phyloP scores from a whole-genome alignment of 2,329 filamentous ascomycete species.

The Mycosphaerella sp. region DNA sequence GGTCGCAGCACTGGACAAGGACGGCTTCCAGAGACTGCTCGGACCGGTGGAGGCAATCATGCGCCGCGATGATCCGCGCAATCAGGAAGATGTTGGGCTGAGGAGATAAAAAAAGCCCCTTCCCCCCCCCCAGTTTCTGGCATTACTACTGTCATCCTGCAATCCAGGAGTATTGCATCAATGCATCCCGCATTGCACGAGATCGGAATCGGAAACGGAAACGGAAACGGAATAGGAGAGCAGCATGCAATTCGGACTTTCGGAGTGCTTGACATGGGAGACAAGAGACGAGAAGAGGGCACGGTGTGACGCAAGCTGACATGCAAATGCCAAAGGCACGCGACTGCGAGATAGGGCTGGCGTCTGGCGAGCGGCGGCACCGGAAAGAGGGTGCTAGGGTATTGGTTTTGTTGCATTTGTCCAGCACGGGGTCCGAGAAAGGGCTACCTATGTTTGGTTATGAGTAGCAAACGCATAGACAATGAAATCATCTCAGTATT shows the following conservation, averaged over 20 bases:
- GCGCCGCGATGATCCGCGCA: slow-evolving; percentile 62
- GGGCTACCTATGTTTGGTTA: neutral
- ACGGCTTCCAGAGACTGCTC: slow-evolving; percentile 86
- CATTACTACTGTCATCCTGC: neutral
- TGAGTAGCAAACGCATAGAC: neutral
- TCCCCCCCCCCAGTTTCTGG: neutral
- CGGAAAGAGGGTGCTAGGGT: neutral
- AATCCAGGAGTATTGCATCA: neutral
- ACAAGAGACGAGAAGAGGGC: too few relatives aligned
- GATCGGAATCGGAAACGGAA: too few relatives aligned
- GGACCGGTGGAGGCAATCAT: slow-evolving; percentile 93
- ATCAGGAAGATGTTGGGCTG: slow-evolving; percentile 28
- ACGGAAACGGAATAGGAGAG: too few relatives aligned
- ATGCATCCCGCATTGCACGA: neutral
- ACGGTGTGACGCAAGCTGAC: too few relatives aligned
- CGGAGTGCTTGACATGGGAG: too few relatives aligned
- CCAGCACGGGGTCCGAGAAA: neutral
- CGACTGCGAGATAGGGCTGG: too few relatives aligned
- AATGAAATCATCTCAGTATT: neutral
- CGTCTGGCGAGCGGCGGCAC: too few relatives aligned
- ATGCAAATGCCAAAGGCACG: too few relatives aligned
- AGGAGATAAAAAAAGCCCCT: slow-evolving; percentile 16
- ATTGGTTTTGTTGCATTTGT: neutral
- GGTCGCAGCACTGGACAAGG: slow-evolving; percentile 85
- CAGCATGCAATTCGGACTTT: too few relatives aligned